Percentiles rank a stretch among this genome's conserved stretches.
Evolutionary conservation across 106 monocot species (phyloP).

Genomic region (Acanthochlamys bracteata): DNA sequence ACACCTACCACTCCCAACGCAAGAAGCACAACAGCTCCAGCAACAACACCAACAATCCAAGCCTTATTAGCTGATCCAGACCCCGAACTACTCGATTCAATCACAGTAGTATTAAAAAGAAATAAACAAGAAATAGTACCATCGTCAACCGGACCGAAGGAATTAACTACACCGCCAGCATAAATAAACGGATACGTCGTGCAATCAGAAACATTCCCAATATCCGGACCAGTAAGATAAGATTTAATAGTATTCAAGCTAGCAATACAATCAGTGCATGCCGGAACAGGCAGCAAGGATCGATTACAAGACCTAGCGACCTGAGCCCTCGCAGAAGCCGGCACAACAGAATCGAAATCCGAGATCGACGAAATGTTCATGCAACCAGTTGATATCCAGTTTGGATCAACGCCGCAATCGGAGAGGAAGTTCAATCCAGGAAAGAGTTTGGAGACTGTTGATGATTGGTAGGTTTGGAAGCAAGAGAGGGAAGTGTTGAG

Average conservation of each 20-base stretch:
- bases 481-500: conserved; percentile 35
- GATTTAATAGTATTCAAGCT: conserved; percentile 33
- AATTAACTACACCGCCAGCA: conserved; percentile 39
- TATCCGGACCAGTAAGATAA: conserved; percentile 44
- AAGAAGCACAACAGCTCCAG: conserved; percentile 7
- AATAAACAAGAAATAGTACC: conserved; percentile 59
- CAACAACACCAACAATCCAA: conserved; percentile 36
- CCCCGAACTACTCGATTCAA: background rate
- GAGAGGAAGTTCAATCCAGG: conserved; percentile 29
- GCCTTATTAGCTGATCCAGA: background rate
- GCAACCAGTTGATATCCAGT: conserved; percentile 53
- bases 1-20: background rate
- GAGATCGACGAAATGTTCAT: conserved; percentile 57
- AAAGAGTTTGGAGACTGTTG: conserved; percentile 20
- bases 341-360: conserved; percentile 40
- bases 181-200: conserved; percentile 55
- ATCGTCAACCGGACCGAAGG: conserved; percentile 43
- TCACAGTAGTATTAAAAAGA: conserved; percentile 15
- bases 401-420: conserved; percentile 41
- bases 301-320: conserved; percentile 34
- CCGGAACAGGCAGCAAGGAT: conserved; percentile 22
- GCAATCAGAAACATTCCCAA: conserved; percentile 60
- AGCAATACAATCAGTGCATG: conserved; percentile 69
- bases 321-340: conserved; percentile 18
- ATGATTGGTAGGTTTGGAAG: conserved; percentile 24